Conservation (phyloP, 176 grass and related monocot species). For the Cocos nucifera region DNA sequence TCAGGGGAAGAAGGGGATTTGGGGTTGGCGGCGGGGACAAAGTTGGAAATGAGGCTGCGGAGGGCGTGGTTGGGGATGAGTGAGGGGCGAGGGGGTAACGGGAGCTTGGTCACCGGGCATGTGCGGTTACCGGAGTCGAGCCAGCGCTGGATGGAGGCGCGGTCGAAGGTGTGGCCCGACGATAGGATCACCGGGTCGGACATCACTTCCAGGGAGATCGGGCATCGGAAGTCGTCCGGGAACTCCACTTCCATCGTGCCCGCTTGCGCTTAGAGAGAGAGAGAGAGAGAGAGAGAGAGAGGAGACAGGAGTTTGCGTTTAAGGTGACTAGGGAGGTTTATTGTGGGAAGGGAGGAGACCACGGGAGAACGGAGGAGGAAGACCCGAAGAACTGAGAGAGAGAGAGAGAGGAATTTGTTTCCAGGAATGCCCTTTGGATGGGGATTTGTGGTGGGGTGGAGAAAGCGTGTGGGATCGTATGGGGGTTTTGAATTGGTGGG, state of each 20-base stretch:
- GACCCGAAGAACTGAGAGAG: too few species aligned
- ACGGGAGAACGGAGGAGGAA: too few species aligned
- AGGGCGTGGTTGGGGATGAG: slow-evolving; percentile 67
- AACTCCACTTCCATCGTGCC: slow-evolving; percentile 20
- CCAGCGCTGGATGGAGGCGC: slow-evolving; percentile 80
- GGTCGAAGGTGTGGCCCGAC: slow-evolving; percentile 72
- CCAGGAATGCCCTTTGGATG: background rate
- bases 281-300: slow-evolving; percentile 10
- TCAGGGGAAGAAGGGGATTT: background rate
- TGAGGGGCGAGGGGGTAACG: slow-evolving; percentile 44
- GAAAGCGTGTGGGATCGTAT: slow-evolving; percentile 24
- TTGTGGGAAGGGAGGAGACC: too few species aligned
- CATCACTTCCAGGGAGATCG: slow-evolving; percentile 90
- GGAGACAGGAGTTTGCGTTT: background rate
- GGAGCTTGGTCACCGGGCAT: slow-evolving; percentile 54
- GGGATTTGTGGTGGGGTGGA: background rate
- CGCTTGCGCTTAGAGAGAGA: background rate
- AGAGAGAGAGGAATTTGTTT: too few species aligned
- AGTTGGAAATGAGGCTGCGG: slow-evolving; percentile 37
- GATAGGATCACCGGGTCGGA: slow-evolving; percentile 55
- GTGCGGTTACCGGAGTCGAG: slow-evolving; percentile 66
- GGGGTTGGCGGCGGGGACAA: slow-evolving; percentile 34
- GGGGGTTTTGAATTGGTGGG: background rate
- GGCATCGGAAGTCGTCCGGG: slow-evolving; percentile 61
- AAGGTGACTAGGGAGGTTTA: too few species aligned